Percentiles rank a stretch among this genome's conserved stretches.
Evolutionary conservation across 768 basidiomycete species (phyloP).

Genomic region (Amanita subjunquillea): DNA sequence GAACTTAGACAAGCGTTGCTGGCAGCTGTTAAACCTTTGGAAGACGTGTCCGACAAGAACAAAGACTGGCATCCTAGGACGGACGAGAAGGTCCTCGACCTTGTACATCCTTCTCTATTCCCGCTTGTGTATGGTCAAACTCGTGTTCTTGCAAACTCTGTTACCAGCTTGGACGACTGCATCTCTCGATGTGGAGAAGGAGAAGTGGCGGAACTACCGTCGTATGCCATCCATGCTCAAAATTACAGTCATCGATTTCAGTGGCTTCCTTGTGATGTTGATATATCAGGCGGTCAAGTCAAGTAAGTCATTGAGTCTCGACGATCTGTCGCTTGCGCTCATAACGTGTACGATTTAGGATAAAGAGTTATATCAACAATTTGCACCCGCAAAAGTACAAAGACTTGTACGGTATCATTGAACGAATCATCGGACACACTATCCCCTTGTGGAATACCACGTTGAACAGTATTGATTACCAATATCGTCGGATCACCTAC

Average conservation of each 20-base stretch:
- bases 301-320: too few relatives aligned
- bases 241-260: neutral
- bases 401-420: too few relatives aligned
- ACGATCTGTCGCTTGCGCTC: too few relatives aligned
- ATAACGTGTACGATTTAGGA: too few relatives aligned
- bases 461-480: too few relatives aligned
- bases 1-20: neutral
- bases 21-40: neutral
- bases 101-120: constrained; percentile 4
- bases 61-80: constrained; percentile 3
- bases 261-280: constrained; percentile 2
- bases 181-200: constrained; percentile 1
- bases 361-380: too few relatives aligned
- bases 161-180: neutral
- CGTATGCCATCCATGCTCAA: neutral
- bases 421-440: neutral
- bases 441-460: neutral
- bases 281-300: neutral
- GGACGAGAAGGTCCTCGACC: constrained; percentile 1
- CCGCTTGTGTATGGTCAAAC: neutral
- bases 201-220: neutral
- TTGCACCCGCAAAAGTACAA: too few relatives aligned
- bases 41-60: neutral
- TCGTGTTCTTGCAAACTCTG: neutral
- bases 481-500: too few relatives aligned